Evolutionary conservation across 164 flowering plant genomes (phyloP).

Genomic region (Annona cherimola): DNA sequence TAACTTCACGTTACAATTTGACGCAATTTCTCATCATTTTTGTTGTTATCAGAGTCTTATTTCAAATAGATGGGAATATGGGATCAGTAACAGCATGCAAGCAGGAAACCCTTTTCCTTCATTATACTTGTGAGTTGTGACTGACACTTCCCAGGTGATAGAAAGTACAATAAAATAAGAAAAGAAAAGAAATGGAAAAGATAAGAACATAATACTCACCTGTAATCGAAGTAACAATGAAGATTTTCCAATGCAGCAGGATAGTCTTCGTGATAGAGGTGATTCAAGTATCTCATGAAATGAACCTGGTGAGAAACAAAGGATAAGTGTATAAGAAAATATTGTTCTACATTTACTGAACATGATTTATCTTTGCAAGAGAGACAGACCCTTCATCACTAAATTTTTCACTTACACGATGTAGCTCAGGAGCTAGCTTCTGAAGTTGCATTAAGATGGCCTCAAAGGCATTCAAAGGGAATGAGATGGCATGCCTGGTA

Average conservation of each 20-base stretch:
- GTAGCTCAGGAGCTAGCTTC: constrained; percentile 84
- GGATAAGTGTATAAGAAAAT: neutral
- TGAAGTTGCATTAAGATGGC: constrained; percentile 59
- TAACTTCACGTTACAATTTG: too few relatives aligned
- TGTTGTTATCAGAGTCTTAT: too few relatives aligned
- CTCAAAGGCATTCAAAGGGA: constrained; percentile 65
- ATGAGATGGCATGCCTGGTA: constrained; percentile 58
- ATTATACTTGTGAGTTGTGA: too few relatives aligned
- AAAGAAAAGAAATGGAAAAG: neutral
- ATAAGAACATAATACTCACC: constrained; percentile 32
- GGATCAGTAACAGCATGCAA: neutral
- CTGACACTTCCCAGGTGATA: neutral
- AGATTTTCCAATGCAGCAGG: constrained; percentile 77
- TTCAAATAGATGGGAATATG: too few relatives aligned
- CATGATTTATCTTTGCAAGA: neutral
- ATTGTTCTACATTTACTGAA: neutral
- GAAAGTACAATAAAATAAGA: too few relatives aligned
- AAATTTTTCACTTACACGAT: constrained; percentile 54
- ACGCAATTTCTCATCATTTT: too few relatives aligned
- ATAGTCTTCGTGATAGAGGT: constrained; percentile 75
- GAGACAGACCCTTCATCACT: neutral
- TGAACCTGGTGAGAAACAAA: constrained; percentile 54
- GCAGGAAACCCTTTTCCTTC: too few relatives aligned
- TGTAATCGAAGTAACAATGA: constrained; percentile 87
- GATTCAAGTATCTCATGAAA: constrained; percentile 78